Conservation (phyloP, 2,329 filamentous ascomycete species). For the Colletotrichum tanaceti region DNA sequence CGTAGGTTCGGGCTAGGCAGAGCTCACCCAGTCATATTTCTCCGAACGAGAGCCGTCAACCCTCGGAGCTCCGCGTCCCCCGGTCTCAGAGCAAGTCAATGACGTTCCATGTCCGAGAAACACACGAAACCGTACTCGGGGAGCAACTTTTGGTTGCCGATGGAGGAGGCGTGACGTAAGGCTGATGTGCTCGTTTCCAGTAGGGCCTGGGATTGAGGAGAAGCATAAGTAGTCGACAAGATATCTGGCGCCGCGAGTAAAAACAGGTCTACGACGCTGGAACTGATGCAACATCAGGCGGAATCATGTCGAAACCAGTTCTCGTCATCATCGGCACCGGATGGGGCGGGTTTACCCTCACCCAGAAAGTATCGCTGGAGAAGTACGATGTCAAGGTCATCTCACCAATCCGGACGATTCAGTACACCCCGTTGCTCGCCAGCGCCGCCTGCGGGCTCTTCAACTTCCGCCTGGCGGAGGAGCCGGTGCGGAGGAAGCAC, state of each 20-base stretch:
- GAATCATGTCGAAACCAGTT: constrained; percentile 23
- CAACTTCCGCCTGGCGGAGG: constrained; percentile 99
- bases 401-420: constrained; percentile 98
- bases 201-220: neutral
- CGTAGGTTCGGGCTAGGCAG: neutral
- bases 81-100: constrained; percentile 18
- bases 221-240: constrained; percentile 7
- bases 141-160: neutral
- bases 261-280: neutral
- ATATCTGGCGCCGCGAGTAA: neutral
- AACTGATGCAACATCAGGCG: neutral
- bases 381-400: constrained; percentile 99
- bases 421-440: constrained; percentile 96
- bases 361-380: constrained; percentile 83
- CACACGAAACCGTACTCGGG: constrained; percentile 1
- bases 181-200: neutral
- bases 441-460: constrained; percentile 97
- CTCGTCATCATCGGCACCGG: constrained; percentile 76
- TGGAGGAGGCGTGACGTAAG: constrained; percentile 26
- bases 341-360: constrained; percentile 68
- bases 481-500: constrained; percentile 94
- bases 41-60: neutral
- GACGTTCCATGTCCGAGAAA: constrained; percentile 29
- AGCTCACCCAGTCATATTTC: constrained; percentile 16
- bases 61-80: constrained; percentile 14